phyloP scores from a whole-genome alignment of 495 filamentous ascomycete species.

The Penicillium goetzii region DNA sequence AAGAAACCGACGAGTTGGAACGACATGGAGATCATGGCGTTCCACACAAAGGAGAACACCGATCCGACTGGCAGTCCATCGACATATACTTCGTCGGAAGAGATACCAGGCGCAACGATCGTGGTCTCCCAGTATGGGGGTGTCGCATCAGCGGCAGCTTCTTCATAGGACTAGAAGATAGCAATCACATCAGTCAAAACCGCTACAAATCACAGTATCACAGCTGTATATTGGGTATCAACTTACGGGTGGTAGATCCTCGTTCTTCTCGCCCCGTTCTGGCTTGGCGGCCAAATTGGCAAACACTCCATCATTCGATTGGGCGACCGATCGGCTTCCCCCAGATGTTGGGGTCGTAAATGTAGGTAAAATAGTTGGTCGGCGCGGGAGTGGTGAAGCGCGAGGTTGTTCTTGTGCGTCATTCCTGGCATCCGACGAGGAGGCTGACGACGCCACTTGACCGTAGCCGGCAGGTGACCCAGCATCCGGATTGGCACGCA shows the following conservation, averaged over 20 bases:
- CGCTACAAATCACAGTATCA: not conserved
- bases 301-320: conserved; percentile 88
- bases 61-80: conserved; percentile 96
- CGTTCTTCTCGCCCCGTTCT: conserved; percentile 75
- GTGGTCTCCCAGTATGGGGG: conserved; percentile 99
- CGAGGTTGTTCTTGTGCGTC: conserved; percentile 29
- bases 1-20: conserved; percentile 97
- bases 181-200: conserved; percentile 23
- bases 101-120: conserved; percentile 86
- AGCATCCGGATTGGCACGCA: conserved; percentile 65
- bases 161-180: conserved; percentile 82
- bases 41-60: conserved; percentile 96
- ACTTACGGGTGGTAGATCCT: conserved; percentile 91
- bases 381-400: conserved; percentile 43
- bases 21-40: conserved; percentile 98
- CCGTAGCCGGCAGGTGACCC: conserved; percentile 36
- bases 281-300: conserved; percentile 94
- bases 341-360: conserved; percentile 44
- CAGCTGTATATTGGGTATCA: conserved; percentile 8
- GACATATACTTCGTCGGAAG: conserved; percentile 89
- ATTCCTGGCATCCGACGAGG: conserved; percentile 42
- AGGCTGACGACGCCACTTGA: conserved; percentile 26
- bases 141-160: conserved; percentile 94
- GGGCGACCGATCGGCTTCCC: conserved; percentile 54
- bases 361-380: conserved; percentile 56